phyloP scores from a whole-genome alignment of 257 asterid genomes.

The Osmanthus fragrans region DNA sequence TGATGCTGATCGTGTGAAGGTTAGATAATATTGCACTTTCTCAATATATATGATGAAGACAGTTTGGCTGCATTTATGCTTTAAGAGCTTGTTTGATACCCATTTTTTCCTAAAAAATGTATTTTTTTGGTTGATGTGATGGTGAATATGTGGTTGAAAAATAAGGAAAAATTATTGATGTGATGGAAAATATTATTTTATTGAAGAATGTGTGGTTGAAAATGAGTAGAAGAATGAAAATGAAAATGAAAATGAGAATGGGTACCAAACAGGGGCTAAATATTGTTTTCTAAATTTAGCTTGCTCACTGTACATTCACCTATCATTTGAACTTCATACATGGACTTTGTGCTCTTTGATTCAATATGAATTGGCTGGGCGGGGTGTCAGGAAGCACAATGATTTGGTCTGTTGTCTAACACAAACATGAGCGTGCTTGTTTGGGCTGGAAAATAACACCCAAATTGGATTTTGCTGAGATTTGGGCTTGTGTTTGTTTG shows the following conservation, averaged over 20 bases:
- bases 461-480: neutral
- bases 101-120: no score
- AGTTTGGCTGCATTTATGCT: neutral
- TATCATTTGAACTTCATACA: neutral
- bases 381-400: neutral
- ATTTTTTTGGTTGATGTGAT: no score
- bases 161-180: no score
- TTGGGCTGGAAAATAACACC: neutral
- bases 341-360: neutral
- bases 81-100: no score
- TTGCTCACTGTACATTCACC: neutral
- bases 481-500: neutral
- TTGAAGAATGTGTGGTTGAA: no score
- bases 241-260: no score
- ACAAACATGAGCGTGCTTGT: neutral
- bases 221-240: no score
- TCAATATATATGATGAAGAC: neutral
- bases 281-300: neutral
- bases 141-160: no score
- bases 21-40: neutral
- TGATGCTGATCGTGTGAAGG: constrained; percentile 41
- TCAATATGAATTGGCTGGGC: neutral
- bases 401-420: neutral
- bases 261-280: no score
- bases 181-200: no score